phyloP scores from a whole-genome alignment of 371 early-diverging fungal species.

The Coemansia sp. region DNA sequence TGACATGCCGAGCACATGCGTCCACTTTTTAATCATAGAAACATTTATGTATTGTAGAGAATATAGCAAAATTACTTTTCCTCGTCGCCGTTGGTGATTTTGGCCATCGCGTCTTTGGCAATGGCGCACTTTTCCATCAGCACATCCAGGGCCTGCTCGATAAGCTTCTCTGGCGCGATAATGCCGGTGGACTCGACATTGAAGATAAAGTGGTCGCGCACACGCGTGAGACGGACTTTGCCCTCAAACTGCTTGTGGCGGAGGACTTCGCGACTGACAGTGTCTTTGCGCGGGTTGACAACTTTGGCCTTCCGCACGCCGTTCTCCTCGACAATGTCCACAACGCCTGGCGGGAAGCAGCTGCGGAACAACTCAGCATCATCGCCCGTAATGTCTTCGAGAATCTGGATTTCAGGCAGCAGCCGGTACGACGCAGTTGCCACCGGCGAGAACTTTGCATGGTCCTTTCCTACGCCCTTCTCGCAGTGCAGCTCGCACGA shows the following conservation, averaged over 20 bases:
- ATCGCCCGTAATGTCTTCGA: conserved; percentile 81
- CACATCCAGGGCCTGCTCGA: conserved; percentile 73
- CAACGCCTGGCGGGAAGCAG: conserved; percentile 93
- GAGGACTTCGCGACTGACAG: conserved; percentile 94
- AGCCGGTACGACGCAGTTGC: conserved; percentile 96
- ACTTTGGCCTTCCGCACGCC: conserved; percentile 79
- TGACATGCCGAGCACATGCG: neutral
- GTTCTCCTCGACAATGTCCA: conserved; percentile 70
- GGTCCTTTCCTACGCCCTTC: conserved; percentile 94
- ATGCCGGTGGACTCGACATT: conserved; percentile 88
- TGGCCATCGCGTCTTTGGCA: conserved; percentile 56
- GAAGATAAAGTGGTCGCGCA: conserved; percentile 96
- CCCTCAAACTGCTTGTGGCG: conserved; percentile 91
- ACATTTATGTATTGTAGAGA: neutral
- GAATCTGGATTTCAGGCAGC: conserved; percentile 87
- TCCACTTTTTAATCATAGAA: neutral
- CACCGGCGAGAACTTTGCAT: conserved; percentile 99
- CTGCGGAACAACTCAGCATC: conserved; percentile 82
- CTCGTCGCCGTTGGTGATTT: conserved; percentile 5
- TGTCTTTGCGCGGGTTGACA: conserved; percentile 91
- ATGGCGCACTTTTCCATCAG: conserved; percentile 77
- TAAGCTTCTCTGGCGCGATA: conserved; percentile 74
- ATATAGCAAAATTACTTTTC: conserved; percentile 10
- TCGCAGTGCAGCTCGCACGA: conserved; percentile 85
- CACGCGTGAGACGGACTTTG: conserved; percentile 86